phyloP scores from a whole-genome alignment of 2,329 filamentous ascomycete genomes.

The Aspergillus caelatus region DNA sequence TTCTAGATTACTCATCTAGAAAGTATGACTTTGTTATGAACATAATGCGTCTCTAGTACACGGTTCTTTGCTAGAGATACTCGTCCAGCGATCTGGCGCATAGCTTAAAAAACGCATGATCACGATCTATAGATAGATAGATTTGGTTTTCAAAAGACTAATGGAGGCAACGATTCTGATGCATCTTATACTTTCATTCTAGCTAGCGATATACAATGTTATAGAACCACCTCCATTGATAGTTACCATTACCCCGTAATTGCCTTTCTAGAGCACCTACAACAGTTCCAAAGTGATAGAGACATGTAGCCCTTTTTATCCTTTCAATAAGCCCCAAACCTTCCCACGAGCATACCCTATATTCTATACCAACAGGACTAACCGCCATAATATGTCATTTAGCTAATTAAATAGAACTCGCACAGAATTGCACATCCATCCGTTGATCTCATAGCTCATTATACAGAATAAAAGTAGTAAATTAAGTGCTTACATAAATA shows the following conservation, averaged over 20 bases:
- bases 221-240: no score
- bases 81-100: neutral
- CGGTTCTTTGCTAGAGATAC: neutral
- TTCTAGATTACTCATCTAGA: constrained; percentile 23
- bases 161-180: constrained; percentile 16
- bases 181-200: neutral
- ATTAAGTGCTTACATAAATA: neutral
- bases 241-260: no score
- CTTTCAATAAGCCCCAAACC: neutral
- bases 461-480: neutral
- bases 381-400: neutral
- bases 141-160: constrained; percentile 12
- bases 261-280: no score
- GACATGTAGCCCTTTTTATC: no score
- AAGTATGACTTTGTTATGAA: neutral
- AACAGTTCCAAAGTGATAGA: no score
- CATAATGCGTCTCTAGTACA: neutral
- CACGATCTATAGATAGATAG: constrained; percentile 19
- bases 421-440: neutral
- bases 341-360: neutral
- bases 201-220: neutral
- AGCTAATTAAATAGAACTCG: neutral
- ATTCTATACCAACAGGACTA: neutral
- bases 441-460: neutral
- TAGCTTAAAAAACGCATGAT: neutral